These are phyloP conservation scores for Calonectria fujianensis DNA, from an alignment of 2,329 filamentous ascomycete genomes.

Conservation along the genomic window DNA sequence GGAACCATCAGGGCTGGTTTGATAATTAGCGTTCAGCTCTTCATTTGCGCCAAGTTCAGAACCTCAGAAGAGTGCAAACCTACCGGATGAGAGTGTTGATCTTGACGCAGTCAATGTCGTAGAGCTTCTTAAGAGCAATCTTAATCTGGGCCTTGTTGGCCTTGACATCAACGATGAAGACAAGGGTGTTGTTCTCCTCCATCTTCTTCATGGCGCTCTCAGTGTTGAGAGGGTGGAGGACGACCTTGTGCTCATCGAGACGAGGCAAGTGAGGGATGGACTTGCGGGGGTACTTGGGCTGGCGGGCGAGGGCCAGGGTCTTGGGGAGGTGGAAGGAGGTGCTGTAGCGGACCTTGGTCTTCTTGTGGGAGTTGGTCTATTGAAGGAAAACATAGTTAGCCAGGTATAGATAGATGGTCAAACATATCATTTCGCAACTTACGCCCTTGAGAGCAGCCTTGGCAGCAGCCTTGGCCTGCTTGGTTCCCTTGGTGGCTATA, in stretches of 20 bases:
- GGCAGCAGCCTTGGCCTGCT: conserved; percentile 94
- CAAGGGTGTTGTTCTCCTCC: conserved; percentile 99
- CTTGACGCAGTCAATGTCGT: conserved; percentile 98
- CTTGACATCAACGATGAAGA: conserved; percentile 98
- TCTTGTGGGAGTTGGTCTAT: conserved; percentile 82
- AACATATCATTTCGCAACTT: conserved; percentile 68
- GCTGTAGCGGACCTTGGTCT: conserved; percentile 92
- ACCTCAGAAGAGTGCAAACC: conserved; percentile 52
- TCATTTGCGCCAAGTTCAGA: too few relatives aligned
- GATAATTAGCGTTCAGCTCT: conserved; percentile 47
- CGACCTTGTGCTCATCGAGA: conserved; percentile 98
- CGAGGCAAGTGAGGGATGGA: conserved; percentile 91
- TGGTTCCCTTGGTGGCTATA: conserved; percentile 79
- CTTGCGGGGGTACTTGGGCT: conserved; percentile 98
- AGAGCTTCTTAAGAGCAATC: conserved; percentile 97
- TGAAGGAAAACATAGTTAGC: conserved; percentile 32
- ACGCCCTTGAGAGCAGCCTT: conserved; percentile 98
- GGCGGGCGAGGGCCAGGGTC: conserved; percentile 92
- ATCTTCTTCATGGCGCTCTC: conserved; percentile 99
- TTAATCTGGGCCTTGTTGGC: conserved; percentile 99
- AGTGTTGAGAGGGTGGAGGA: conserved; percentile 99
- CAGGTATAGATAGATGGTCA: not conserved
- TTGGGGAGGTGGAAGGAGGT: conserved; percentile 99
- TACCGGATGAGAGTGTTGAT: conserved; percentile 99
- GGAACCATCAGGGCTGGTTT: conserved; percentile 87